Conservation (phyloP, 306 rosid species). For the Purshia tridentata region DNA sequence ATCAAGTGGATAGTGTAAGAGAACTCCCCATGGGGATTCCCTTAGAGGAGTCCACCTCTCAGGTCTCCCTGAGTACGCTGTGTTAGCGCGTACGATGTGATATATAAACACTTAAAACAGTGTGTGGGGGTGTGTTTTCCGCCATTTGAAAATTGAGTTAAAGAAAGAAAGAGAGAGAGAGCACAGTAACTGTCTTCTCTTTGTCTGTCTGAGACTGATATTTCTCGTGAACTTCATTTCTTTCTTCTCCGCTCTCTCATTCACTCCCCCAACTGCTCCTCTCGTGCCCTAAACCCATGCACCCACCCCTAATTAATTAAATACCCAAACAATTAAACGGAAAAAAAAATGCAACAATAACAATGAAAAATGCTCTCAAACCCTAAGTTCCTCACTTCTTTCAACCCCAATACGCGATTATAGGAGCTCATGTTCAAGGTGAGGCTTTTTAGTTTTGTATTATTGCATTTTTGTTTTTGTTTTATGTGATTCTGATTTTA, state of each 20-base stretch:
- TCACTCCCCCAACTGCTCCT: slow-evolving; percentile 2
- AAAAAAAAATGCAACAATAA: background rate
- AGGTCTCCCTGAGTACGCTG: background rate
- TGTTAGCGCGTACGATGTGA: background rate
- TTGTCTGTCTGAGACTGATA: background rate
- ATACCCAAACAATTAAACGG: background rate
- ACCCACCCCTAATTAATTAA: slow-evolving; percentile 3
- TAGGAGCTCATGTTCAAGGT: slow-evolving; percentile 6
- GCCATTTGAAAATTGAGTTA: slow-evolving; percentile 18
- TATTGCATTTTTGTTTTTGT: background rate
- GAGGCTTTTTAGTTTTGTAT: background rate
- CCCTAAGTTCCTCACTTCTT: background rate
- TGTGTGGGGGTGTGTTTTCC: background rate
- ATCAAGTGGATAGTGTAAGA: background rate
- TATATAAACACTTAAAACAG: slow-evolving; percentile 6
- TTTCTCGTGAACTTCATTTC: slow-evolving; percentile 17
- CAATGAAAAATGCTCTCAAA: background rate
- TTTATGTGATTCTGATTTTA: background rate
- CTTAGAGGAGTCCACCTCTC: background rate
- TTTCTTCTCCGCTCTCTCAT: slow-evolving; percentile 13
- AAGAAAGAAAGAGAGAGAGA: background rate
- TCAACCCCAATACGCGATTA: background rate
- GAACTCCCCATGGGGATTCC: background rate
- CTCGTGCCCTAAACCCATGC: slow-evolving; percentile 11
- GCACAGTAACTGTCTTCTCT: background rate